Base-by-base conservation (phyloP, 176 grass and related monocot species). In the Pontederia crassipes region DNA sequence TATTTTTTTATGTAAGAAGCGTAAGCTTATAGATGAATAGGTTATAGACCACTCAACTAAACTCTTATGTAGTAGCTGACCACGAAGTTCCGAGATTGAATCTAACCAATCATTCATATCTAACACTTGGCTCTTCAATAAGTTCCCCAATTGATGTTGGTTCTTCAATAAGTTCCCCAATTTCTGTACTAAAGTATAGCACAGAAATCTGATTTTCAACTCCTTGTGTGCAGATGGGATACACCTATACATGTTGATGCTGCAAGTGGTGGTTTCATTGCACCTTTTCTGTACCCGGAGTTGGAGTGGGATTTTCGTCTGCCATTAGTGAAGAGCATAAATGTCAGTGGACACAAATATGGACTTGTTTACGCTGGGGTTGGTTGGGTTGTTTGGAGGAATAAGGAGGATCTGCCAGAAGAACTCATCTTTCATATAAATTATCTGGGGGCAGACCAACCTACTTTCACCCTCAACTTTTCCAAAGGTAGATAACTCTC, bases 391-490 rank as follows among this genome's bases (percentile, higher is more conserved):
- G 64, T 89, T 17, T 89, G 81, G 86, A 16, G 86, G 12, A 75
- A 16, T 62, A 89, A 89, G 68, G 86, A 79, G 12, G 86, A 85
- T 76, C 62, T 89, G 17, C 86, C 86, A 3, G 81, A 89, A 4
- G 86, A 89, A 74, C 86, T 89, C 71, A 89, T 89, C 67, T 89
- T 89, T 75, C 86, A 89, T 65, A 84, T 89, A 77, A 89, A 88
- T 60, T 88, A 88, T 78, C 80, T 89, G 55, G 85, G 85, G 53
- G 69, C 85, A 0, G 86, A 89, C 68, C 86, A 89, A 56, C 86
- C 86, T 3, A 89, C 86, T 27, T 89, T 89, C 70, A 89, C 86
- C 16, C 86, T 89, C 81, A 89, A 89, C 75, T 89, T 89, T 65
- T 84, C 86, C 63, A 85, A 89, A 81, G 85, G 85, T 80, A 29